phyloP scores from a whole-genome alignment of 2,329 filamentous ascomycete genomes.

The Fusarium drepaniforme region DNA sequence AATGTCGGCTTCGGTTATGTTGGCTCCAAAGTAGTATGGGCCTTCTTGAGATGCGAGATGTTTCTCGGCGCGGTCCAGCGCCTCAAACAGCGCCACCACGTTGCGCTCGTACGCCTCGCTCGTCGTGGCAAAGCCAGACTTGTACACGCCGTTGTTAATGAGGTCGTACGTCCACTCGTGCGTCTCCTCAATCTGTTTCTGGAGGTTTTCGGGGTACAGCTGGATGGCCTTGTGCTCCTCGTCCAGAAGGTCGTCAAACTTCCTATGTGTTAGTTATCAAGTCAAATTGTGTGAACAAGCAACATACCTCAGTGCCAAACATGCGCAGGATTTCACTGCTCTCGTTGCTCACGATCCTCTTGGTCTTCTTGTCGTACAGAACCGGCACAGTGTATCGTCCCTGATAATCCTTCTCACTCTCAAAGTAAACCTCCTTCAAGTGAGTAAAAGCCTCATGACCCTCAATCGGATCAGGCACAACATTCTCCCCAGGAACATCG shows the following conservation, averaged over 20 bases:
- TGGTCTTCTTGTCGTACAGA: slow-evolving; percentile 82
- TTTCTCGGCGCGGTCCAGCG: slow-evolving; percentile 80
- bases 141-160: slow-evolving; percentile 80
- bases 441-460: slow-evolving; percentile 77
- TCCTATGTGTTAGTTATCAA: not conserved
- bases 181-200: slow-evolving; percentile 77
- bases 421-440: slow-evolving; percentile 85
- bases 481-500: slow-evolving; percentile 69
- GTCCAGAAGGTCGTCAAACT: slow-evolving; percentile 79
- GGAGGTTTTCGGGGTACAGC: slow-evolving; percentile 76
- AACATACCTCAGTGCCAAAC: slow-evolving; percentile 77
- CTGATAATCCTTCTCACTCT: slow-evolving; percentile 75
- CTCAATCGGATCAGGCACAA: slow-evolving; percentile 75
- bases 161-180: slow-evolving; percentile 85
- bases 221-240: slow-evolving; percentile 70
- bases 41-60: slow-evolving; percentile 68
- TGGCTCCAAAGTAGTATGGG: slow-evolving; percentile 81
- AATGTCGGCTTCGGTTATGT: slow-evolving; percentile 86
- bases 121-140: slow-evolving; percentile 86
- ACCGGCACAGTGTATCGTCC: slow-evolving; percentile 91
- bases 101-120: slow-evolving; percentile 86
- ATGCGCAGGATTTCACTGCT: slow-evolving; percentile 93
- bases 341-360: slow-evolving; percentile 90
- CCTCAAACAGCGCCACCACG: slow-evolving; percentile 77
- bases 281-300: no score